phyloP scores from a whole-genome alignment of 345 rosid species.

The Populus davidiana region DNA sequence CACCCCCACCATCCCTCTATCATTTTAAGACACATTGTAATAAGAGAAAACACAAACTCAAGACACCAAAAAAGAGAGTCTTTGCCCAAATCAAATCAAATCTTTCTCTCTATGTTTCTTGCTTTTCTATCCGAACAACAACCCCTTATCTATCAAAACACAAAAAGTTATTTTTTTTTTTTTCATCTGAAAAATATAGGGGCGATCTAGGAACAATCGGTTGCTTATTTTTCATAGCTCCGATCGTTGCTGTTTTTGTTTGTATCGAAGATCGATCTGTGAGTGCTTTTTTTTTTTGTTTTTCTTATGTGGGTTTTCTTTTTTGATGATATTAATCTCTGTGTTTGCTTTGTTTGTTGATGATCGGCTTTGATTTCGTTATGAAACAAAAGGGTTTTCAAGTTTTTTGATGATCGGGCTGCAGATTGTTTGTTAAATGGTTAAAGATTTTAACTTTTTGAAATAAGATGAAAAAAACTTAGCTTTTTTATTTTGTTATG shows the following conservation, averaged over 20 bases:
- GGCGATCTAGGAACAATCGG: slow-evolving; percentile 14
- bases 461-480: not conserved
- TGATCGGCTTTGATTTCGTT: not conserved
- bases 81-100: not conserved
- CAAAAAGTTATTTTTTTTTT: not conserved
- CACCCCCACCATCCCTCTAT: slow-evolving; percentile 1
- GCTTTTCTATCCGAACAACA: not conserved
- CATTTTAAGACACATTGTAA: slow-evolving; percentile 1
- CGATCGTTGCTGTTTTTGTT: slow-evolving; percentile 41
- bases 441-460: not conserved
- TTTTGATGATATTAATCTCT: not conserved
- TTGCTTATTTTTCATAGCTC: not conserved
- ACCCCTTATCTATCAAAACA: not conserved
- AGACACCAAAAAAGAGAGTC: not conserved
- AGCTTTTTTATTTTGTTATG: not conserved
- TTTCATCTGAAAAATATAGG: not conserved
- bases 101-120: no score
- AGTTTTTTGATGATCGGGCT: slow-evolving; percentile 34
- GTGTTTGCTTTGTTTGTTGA: not conserved
- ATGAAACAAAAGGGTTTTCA: not conserved
- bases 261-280: slow-evolving; percentile 48
- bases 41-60: not conserved
- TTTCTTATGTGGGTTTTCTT: slow-evolving; percentile 5
- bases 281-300: slow-evolving; percentile 25
- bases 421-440: slow-evolving; percentile 1